Percentiles rank a stretch among this genome's conserved stretches.
phyloP scores from a whole-genome alignment of 1,284 basidiomycete species.

The Ganoderma meredithae region DNA sequence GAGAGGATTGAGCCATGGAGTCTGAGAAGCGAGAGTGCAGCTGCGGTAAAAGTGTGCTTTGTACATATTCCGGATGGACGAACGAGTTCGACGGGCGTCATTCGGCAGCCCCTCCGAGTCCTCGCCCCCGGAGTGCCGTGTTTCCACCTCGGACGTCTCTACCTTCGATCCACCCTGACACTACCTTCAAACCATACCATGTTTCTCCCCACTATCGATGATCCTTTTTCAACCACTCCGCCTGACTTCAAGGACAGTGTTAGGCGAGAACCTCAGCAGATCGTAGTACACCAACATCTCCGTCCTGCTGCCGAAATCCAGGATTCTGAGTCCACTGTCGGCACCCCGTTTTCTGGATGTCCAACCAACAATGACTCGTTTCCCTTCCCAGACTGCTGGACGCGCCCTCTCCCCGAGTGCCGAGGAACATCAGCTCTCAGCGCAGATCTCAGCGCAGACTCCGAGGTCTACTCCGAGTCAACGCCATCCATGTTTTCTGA shows the following conservation, averaged over 20 bases:
- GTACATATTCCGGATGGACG: neutral
- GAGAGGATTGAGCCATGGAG: neutral
- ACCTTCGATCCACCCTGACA: neutral
- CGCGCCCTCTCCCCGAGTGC: neutral
- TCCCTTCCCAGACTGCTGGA: neutral
- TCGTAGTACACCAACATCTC: slow-evolving; percentile 9
- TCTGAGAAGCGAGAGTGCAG: neutral
- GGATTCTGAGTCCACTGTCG: neutral
- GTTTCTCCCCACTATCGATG: neutral
- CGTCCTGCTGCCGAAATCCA: neutral
- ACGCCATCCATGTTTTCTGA: neutral
- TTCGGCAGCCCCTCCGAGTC: neutral
- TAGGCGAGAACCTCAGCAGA: slow-evolving; percentile 7
- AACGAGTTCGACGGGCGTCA: neutral
- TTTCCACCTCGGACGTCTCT: too few species aligned
- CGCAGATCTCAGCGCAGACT: neutral
- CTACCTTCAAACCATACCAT: neutral
- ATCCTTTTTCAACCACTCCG: neutral
- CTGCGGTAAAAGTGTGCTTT: neutral
- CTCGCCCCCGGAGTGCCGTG: too few species aligned
- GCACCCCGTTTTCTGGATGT: neutral
- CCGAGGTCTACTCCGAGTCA: neutral
- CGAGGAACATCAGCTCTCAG: neutral
- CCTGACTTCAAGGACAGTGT: neutral
- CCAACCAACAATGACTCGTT: neutral